These are phyloP conservation scores for Pleurotus tuoliensis DNA, from an alignment of 768 basidiomycete genomes.

Conservation along the genomic window DNA sequence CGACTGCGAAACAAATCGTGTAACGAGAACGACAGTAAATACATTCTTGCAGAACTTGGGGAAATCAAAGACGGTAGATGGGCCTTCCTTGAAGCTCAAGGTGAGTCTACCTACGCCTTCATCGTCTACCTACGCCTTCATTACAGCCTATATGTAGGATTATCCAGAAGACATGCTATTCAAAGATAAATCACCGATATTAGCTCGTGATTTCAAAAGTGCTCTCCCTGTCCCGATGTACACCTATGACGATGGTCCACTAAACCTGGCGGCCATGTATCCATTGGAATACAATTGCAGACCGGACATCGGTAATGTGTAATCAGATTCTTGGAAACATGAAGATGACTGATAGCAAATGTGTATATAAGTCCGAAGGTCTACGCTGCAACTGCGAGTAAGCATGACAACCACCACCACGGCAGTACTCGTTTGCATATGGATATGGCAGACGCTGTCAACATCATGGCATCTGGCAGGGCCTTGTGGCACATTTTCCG, in stretches of 20 bases:
- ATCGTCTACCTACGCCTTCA: too few species aligned
- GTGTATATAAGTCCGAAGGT: slow-evolving; percentile 53
- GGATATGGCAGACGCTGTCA: slow-evolving; percentile 70
- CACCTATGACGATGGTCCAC: not conserved
- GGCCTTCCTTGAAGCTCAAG: too few species aligned
- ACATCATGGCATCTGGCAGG: slow-evolving; percentile 61
- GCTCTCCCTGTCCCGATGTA: not conserved
- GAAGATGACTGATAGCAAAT: slow-evolving; percentile 1
- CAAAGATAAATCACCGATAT: too few species aligned
- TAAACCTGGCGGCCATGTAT: not conserved
- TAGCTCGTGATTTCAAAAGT: too few species aligned
- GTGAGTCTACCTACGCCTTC: too few species aligned
- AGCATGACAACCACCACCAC: slow-evolving; percentile 44
- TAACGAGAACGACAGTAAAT: too few species aligned
- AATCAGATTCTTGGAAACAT: not conserved
- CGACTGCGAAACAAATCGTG: too few species aligned
- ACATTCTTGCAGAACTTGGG: too few species aligned
- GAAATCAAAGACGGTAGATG: too few species aligned
- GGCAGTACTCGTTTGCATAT: slow-evolving; percentile 69
- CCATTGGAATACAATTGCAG: not conserved
- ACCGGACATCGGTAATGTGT: not conserved
- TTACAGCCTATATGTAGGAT: too few species aligned
- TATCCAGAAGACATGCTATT: too few species aligned
- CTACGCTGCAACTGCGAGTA: slow-evolving; percentile 64
- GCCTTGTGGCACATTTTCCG: slow-evolving; percentile 72